A percentile compares a stretch with the other conserved stretches of the same genome.
These are phyloP conservation scores for Neonectria faginata DNA, from an alignment of 2,329 filamentous ascomycete genomes.

Conservation along the genomic window DNA sequence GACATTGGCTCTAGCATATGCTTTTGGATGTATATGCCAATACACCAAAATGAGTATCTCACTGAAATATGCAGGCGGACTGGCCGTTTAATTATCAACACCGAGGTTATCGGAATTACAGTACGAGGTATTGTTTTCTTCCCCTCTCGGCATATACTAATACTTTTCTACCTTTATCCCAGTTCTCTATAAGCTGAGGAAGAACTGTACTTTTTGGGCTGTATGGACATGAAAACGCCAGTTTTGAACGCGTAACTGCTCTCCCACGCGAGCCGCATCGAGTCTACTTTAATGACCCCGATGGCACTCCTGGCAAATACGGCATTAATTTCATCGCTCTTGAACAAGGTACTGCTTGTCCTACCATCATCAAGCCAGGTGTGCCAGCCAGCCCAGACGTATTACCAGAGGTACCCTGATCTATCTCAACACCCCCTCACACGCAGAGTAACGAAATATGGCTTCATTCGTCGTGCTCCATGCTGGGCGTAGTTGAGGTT, in stretches of 20 bases:
- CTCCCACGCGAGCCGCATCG: conserved; percentile 9
- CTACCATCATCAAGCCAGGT: neutral
- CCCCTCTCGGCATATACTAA: neutral
- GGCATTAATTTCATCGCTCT: conserved; percentile 6
- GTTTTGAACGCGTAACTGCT: conserved; percentile 10
- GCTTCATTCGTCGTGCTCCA: conserved; percentile 22
- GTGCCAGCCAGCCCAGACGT: neutral
- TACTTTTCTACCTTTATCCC: neutral
- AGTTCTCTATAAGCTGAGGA: conserved; percentile 28
- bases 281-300: conserved; percentile 14
- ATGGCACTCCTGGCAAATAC: neutral
- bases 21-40: conserved; percentile 32
- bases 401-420: conserved; percentile 12
- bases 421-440: conserved; percentile 18
- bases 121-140: neutral
- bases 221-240: conserved; percentile 11
- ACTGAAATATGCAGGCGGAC: conserved; percentile 25
- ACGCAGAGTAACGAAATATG: conserved; percentile 22
- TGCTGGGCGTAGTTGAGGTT: conserved; percentile 14
- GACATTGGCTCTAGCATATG: conserved; percentile 2
- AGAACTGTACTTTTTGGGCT: conserved; percentile 21
- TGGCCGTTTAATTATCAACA: conserved; percentile 5
- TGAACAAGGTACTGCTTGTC: neutral
- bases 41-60: conserved; percentile 27
- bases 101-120: conserved; percentile 17